Conservation (phyloP, 2,329 filamentous ascomycete species). For the Rhinocladiella mackenziei region DNA sequence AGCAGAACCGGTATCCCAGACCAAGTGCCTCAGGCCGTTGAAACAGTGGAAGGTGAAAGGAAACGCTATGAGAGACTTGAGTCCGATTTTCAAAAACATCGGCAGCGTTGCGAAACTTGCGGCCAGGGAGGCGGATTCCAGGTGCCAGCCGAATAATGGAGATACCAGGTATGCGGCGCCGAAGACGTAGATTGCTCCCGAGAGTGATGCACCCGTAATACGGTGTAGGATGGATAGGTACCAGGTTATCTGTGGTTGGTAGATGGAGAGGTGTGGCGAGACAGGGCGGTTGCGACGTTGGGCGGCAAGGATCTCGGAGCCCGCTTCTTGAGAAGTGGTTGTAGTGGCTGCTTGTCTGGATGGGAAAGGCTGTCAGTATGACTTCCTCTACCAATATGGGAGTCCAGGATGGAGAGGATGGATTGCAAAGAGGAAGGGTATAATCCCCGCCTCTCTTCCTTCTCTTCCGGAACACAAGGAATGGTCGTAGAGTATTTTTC, state of each 20-base stretch:
- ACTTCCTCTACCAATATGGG: no score
- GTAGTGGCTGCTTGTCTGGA: conserved; percentile 32
- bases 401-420: no score
- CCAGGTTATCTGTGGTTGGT: conserved; percentile 83
- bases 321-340: conserved; percentile 54
- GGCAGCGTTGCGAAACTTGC: conserved; percentile 62
- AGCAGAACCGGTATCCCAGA: conserved; percentile 62
- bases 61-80: conserved; percentile 58
- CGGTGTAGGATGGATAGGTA: conserved; percentile 72
- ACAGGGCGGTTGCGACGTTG: conserved; percentile 81
- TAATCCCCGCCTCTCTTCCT: no score
- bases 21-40: conserved; percentile 68
- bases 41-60: conserved; percentile 66
- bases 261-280: conserved; percentile 80
- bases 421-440: no score
- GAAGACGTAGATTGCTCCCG: conserved; percentile 74
- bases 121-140: conserved; percentile 61
- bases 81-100: conserved; percentile 52
- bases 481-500: conserved; percentile 14
- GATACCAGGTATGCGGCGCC: conserved; percentile 75
- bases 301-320: conserved; percentile 64
- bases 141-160: conserved; percentile 68
- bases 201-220: conserved; percentile 72
- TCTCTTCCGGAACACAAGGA: no score
- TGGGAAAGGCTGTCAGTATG: conserved; percentile 1